Percentiles rank a stretch among this genome's conserved stretches.
Conservation (phyloP, 1,139 yeast species). For the Yamadazyma triangularis region DNA sequence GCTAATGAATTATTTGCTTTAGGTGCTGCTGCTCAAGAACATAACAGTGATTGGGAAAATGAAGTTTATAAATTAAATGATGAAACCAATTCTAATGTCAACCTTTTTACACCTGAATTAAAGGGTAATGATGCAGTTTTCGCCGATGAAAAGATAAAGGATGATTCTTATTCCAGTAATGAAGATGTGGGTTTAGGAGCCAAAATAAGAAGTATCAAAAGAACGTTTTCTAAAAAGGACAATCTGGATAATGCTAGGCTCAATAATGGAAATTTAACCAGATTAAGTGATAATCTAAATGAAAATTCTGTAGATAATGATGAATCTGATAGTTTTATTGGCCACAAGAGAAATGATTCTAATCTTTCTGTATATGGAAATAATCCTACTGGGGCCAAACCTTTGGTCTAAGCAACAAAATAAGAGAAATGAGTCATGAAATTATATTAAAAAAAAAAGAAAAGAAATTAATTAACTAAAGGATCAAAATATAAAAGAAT, state of each 20-base stretch:
- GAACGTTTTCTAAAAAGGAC: conserved; percentile 22
- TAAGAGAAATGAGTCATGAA: neutral
- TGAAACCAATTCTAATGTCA: conserved; percentile 14
- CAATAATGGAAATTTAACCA: conserved; percentile 17
- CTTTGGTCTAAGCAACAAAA: too few species aligned
- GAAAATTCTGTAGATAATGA: conserved; percentile 9
- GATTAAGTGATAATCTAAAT: conserved; percentile 31
- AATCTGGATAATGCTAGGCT: too few species aligned
- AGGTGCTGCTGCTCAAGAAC: conserved; percentile 71
- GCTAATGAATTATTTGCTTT: conserved; percentile 62
- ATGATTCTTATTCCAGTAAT: conserved; percentile 8
- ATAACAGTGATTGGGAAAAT: conserved; percentile 63
- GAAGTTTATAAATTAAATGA: conserved; percentile 54
- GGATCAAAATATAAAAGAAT: too few species aligned
- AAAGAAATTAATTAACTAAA: too few species aligned
- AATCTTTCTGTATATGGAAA: neutral
- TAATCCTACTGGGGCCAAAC: neutral
- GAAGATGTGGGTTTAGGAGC: conserved; percentile 15
- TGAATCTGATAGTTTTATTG: neutral
- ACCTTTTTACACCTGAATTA: conserved; percentile 21
- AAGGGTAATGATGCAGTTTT: conserved; percentile 13
- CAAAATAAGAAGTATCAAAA: conserved; percentile 16
- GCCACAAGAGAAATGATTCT: neutral
- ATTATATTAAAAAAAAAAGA: neutral
- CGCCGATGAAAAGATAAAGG: conserved; percentile 6